A percentile compares a stretch with the other conserved stretches of the same genome.
phyloP scores from a whole-genome alignment of 495 filamentous ascomycete genomes.

The Neurospora sp. region DNA sequence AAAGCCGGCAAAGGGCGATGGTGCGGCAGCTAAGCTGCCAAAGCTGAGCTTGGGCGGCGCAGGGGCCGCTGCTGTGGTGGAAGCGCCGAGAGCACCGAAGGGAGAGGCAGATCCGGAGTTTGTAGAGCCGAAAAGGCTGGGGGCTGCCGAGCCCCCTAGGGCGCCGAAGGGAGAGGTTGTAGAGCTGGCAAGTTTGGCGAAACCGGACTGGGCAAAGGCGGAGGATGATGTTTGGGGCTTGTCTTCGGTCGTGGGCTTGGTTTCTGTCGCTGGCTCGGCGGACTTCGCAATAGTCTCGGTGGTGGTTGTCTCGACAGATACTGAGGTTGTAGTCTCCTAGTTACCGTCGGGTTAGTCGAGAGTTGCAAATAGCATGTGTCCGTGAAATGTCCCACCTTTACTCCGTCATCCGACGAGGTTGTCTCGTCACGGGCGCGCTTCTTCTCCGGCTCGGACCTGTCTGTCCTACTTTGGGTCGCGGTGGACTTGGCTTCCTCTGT shows the following conservation, averaged over 20 bases:
- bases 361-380: not conserved
- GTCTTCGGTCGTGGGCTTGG: constrained; percentile 2
- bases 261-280: not conserved
- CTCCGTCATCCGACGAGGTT: not conserved
- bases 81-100: constrained; percentile 16
- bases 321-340: constrained; percentile 7
- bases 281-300: constrained; percentile 3
- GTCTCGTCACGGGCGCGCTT: constrained; percentile 38
- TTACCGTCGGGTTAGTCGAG: not conserved
- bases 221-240: constrained; percentile 25
- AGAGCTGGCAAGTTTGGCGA: constrained; percentile 39
- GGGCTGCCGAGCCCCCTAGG: constrained; percentile 23
- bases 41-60: constrained; percentile 25
- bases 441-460: constrained; percentile 44
- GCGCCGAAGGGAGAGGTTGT: constrained; percentile 34
- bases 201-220: constrained; percentile 41
- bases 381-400: not conserved
- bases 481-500: constrained; percentile 19
- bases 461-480: constrained; percentile 25
- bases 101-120: constrained; percentile 25
- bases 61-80: constrained; percentile 23
- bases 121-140: constrained; percentile 26
- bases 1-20: constrained; percentile 18
- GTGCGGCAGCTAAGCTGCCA: constrained; percentile 11
- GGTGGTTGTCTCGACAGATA: constrained; percentile 13